Evolutionary conservation across 2,329 filamentous ascomycete species (phyloP), one percentile per base, ranked within the genome.

Genomic region (Colletotrichum sp.): DNA sequence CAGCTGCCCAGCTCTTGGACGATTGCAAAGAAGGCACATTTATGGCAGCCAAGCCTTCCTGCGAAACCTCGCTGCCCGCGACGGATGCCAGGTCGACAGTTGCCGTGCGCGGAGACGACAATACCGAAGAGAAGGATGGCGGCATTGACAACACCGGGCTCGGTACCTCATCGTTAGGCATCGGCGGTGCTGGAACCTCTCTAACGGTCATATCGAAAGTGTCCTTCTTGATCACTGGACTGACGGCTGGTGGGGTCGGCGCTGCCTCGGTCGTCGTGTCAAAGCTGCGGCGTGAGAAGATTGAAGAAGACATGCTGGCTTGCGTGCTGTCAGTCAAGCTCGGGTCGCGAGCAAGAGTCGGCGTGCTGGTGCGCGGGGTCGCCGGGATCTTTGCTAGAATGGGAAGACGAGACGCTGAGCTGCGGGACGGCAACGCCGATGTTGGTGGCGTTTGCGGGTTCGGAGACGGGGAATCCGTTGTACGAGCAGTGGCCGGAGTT

Each of bases 1-100:
- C 84, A 75, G 86, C 86, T 12, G 86, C 86, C 86, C 85, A 87
- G 70, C 85, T 87, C 80, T 82, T 83, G 57, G 80, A 78, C 13
- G 83, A 79, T 26, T 83, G 84, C 34, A 86, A 72, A 6, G 84
- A 79, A 13, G 85, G 85, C 7, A 84, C 78, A 32, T 67, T 72
- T 15, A 79, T 78, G 3, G 77, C 69, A 9, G 79, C 78, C 2
- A 75, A n/a, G 6, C 77, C 76, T 3, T 75, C 77, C 8, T 21
- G 36, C 13, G 66, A 57, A 4, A 52, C 7, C 16, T 66, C 77
- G 18, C 72, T 77, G 3, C 77, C 69, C 9, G 62, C 69, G 12
- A 24, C 28, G 13, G 72, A 72, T 24, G 60, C 52, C 5, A 65
- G 44, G 0, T 75, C 68, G 8, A 32, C 79, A 70, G 78, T 79